phyloP scores from a whole-genome alignment of 192 early-diverging fungal species.

The Globomyces pollinis-pini region DNA sequence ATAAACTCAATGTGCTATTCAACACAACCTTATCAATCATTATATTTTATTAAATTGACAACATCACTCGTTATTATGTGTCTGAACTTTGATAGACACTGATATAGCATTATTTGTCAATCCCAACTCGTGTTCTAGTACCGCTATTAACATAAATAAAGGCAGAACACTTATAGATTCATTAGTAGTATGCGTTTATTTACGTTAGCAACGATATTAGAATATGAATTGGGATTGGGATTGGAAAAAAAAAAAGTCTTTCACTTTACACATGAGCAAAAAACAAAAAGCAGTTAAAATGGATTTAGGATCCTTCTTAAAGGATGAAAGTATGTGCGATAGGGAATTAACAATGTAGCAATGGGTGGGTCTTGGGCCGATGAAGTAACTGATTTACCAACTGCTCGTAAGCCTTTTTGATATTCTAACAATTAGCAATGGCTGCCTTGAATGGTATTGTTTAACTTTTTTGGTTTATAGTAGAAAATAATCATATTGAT shows the following conservation, averaged over 20 bases:
- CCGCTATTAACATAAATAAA: no score
- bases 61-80: no score
- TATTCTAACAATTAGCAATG: slow-evolving; percentile 9
- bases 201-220: no score
- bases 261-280: slow-evolving; percentile 30
- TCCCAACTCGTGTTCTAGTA: no score
- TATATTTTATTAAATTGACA: no score
- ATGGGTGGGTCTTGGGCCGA: slow-evolving; percentile 78
- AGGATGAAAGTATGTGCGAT: slow-evolving; percentile 48
- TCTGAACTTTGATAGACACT: no score
- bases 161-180: no score
- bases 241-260: slow-evolving; percentile 1
- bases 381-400: slow-evolving; percentile 77
- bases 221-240: no score
- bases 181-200: no score
- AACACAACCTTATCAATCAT: no score
- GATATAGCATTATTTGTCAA: no score
- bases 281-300: slow-evolving; percentile 63
- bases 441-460: not conserved
- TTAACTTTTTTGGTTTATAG: not conserved
- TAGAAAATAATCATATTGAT: not conserved
- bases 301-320: slow-evolving; percentile 77
- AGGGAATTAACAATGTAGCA: not conserved
- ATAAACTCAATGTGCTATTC: no score
- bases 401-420: slow-evolving; percentile 60